These are phyloP conservation scores for Actinomortierella ambigua DNA, from an alignment of 371 early-diverging fungal species.

Conservation along the genomic window DNA sequence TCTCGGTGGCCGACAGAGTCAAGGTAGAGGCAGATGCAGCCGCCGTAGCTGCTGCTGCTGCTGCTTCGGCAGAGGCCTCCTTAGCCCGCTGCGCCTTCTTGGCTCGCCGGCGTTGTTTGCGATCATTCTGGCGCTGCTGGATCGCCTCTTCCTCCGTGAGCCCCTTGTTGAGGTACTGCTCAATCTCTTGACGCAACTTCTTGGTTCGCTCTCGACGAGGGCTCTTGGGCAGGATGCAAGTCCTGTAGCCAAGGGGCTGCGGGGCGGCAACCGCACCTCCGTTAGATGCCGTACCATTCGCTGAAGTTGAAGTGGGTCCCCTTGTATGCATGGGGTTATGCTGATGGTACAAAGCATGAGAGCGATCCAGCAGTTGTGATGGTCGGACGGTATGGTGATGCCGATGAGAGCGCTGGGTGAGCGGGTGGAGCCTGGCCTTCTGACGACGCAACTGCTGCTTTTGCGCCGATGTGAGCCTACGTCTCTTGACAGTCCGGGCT, in stretches of 20 bases:
- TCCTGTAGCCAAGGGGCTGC: no score
- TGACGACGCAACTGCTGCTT: no score
- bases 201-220: constrained; percentile 36
- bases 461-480: constrained; percentile 4
- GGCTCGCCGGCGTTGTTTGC: constrained; percentile 24
- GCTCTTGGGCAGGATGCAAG: no score
- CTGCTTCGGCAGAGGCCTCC: constrained; percentile 31
- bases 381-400: no score
- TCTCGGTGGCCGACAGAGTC: constrained; percentile 6
- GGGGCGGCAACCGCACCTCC: no score
- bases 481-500: constrained; percentile 24
- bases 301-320: no score
- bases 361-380: no score
- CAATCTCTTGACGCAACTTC: constrained; percentile 26
- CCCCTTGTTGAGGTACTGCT: constrained; percentile 21
- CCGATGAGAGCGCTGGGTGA: no score
- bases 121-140: constrained; percentile 19
- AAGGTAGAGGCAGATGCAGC: constrained; percentile 24
- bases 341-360: no score
- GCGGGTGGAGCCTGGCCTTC: no score
- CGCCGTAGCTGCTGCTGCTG: constrained; percentile 26
- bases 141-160: constrained; percentile 24
- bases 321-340: no score
- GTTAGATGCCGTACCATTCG: no score
- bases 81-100: constrained; percentile 21